Base-by-base conservation (phyloP, 495 filamentous ascomycete species). In the Daldinia caldariorum region DNA sequence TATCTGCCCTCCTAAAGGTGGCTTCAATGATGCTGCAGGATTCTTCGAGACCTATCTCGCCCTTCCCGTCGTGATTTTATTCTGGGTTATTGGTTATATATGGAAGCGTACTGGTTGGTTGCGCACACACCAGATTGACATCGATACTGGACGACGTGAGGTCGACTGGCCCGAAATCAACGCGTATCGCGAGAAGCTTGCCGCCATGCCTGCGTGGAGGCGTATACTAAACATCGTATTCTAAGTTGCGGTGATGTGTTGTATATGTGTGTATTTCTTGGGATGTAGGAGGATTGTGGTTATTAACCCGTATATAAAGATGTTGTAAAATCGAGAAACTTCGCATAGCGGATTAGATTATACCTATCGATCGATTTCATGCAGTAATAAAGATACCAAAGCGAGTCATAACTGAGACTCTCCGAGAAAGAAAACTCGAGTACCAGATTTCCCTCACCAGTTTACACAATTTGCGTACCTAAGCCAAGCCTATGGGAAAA, bases 41-140 rank as follows among this genome's bases (percentile, higher is more conserved):
- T 91, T 90, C 83, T 92, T 92, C 80, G 69, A 87, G 66, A 71
- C 74, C 34, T 91, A 89, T 71, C 88, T 91, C 8, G 88, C 89
- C 2, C 75, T 81, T 5, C 85, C 84, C 13, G 76, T 91, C 41
- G 83, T 90, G 61, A 79, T 91, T 13, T n/a, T 77, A 39, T 87
- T 85, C 78, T 87, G 82, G 81, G 59, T 75, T 64, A 69, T 73
- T 57, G 88, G 87, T 29, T 89, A 81, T 70, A 16, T 80, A 39
- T 90, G 88, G 89, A 90, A 90, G 80, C 82, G 86, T 62, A 76
- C 78, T 37, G 85, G 83, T 29, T 89, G 86, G 85, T 78, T 87
- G 37, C 75, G 77, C 26, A 81, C 78, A 26, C 54, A 76, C 47
- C 76, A 90, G 68, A 89, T 91, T 60, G 89, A 91, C 66, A 80